phyloP scores from a whole-genome alignment of 768 basidiomycete genomes.

The Lentinula sp. region DNA sequence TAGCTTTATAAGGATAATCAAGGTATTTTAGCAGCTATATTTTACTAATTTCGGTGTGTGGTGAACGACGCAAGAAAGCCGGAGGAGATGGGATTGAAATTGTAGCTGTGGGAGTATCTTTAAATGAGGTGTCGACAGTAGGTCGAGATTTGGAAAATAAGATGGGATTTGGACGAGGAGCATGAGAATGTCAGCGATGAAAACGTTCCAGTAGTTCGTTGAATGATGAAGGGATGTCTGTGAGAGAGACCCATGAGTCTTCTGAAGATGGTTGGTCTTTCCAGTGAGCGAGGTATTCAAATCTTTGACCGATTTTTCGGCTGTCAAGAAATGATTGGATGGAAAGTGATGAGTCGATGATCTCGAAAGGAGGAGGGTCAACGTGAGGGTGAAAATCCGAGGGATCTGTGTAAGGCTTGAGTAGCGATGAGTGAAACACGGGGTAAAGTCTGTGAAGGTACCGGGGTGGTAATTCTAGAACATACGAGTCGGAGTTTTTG shows the following conservation, averaged over 20 bases:
- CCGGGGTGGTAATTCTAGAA: no score
- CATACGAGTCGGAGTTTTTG: no score
- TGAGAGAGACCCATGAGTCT: constrained; percentile 27
- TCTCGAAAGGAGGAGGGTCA: constrained; percentile 14
- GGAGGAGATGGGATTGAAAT: neutral
- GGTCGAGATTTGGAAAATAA: neutral
- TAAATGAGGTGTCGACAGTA: neutral
- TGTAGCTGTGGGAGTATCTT: neutral
- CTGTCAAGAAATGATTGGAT: constrained; percentile 21
- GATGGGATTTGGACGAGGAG: constrained; percentile 19
- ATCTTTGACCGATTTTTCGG: no score
- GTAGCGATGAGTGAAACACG: no score
- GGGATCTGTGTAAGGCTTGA: constrained; percentile 24
- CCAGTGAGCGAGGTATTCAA: constrained; percentile 28
- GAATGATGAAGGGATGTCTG: constrained; percentile 23
- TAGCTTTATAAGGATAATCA: no score
- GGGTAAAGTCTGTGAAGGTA: no score
- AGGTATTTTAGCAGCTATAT: no score
- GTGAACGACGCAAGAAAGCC: no score
- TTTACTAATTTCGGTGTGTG: no score
- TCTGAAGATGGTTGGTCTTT: constrained; percentile 18
- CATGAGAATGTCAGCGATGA: constrained; percentile 24
- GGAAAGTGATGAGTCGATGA: constrained; percentile 12
- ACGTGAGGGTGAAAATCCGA: constrained; percentile 24
- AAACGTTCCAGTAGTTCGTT: constrained; percentile 26